A percentile compares a stretch with the other conserved stretches of the same genome.
phyloP scores from a whole-genome alignment of 2,329 filamentous ascomycete genomes.

The Escovopsis sp. region DNA sequence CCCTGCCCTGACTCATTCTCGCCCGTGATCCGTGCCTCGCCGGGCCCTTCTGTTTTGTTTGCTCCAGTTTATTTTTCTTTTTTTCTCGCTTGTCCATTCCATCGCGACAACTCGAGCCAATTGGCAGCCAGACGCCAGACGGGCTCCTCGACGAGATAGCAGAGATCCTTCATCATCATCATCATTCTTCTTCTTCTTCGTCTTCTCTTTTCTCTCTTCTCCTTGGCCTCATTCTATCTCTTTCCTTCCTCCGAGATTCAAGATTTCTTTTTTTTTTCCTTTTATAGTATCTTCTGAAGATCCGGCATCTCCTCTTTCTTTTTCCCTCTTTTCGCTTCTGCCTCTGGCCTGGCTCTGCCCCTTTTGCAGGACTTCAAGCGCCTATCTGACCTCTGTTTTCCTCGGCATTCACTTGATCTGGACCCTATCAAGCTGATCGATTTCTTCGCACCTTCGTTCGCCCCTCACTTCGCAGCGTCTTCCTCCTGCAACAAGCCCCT shows the following conservation, averaged over 20 bases:
- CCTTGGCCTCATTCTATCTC: background rate
- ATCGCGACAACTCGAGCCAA: no score
- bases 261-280: background rate
- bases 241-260: background rate
- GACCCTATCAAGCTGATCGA: background rate
- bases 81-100: no score
- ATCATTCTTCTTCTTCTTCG: background rate
- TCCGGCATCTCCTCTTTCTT: background rate
- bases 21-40: background rate
- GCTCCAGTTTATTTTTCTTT: no score
- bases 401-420: no score
- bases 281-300: background rate
- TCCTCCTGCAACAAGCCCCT: no score
- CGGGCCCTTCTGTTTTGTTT: background rate
- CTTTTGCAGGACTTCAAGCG: background rate
- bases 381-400: background rate
- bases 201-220: background rate
- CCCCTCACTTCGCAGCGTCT: background rate
- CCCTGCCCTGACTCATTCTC: background rate
- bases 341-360: background rate
- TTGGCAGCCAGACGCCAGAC: no score
- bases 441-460: background rate
- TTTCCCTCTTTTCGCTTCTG: background rate
- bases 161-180: background rate
- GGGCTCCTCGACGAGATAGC: no score